phyloP scores from a whole-genome alignment of 1,284 basidiomycete species.

The Moesziomyces aphidis region DNA sequence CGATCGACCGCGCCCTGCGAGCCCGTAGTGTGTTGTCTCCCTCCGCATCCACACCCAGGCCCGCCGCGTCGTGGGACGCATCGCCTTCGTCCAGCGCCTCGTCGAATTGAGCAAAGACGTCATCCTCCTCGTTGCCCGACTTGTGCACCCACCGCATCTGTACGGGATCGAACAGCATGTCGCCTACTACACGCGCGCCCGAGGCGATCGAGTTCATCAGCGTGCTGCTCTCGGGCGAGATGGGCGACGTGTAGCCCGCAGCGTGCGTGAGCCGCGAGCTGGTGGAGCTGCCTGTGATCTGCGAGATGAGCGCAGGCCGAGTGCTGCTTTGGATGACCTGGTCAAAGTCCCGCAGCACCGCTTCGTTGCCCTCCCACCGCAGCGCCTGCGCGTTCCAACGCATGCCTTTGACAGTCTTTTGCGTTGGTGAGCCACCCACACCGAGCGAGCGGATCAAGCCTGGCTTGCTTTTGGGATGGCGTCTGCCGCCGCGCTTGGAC shows the following conservation, averaged over 20 bases:
- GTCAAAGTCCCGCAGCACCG: slow-evolving; percentile 88
- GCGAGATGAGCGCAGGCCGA: slow-evolving; percentile 87
- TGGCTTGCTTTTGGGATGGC: slow-evolving; percentile 69
- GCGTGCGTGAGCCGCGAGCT: slow-evolving; percentile 32
- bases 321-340: slow-evolving; percentile 81
- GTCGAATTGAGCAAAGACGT: slow-evolving; percentile 51
- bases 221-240: slow-evolving; percentile 35
- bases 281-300: slow-evolving; percentile 47
- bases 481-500: slow-evolving; percentile 59
- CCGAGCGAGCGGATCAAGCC: slow-evolving; percentile 55
- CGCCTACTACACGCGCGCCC: slow-evolving; percentile 83
- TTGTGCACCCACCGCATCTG: slow-evolving; percentile 90
- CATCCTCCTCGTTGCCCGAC: slow-evolving; percentile 80
- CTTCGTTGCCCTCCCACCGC: slow-evolving; percentile 97
- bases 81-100: slow-evolving; percentile 23
- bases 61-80: slow-evolving; percentile 1
- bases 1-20: slow-evolving; percentile 31
- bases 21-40: slow-evolving; percentile 40
- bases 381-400: slow-evolving; percentile 89
- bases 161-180: slow-evolving; percentile 95
- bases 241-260: slow-evolving; percentile 25
- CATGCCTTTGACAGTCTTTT: slow-evolving; percentile 76
- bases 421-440: slow-evolving; percentile 25
- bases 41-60: slow-evolving; percentile 2
- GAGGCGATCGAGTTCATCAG: slow-evolving; percentile 34